Evolutionary conservation across 2,329 filamentous ascomycete genomes (phyloP).

Genomic region (Pestalotiopsis sp.): DNA sequence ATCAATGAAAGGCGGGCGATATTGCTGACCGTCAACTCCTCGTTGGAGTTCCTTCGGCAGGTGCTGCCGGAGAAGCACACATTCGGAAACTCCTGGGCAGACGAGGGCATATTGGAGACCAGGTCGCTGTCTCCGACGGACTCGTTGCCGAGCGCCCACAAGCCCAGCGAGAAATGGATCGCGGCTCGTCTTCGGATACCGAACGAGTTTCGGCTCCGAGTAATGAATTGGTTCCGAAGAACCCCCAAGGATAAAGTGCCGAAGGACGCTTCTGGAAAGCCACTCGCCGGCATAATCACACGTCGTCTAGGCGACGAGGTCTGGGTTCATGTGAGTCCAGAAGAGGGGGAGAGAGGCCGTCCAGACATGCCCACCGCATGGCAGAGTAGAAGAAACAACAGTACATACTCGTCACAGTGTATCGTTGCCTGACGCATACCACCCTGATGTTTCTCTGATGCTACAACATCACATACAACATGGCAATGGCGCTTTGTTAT

Average conservation of each 20-base stretch:
- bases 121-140: constrained; percentile 37
- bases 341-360: constrained; percentile 26
- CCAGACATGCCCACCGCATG: neutral
- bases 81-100: constrained; percentile 50
- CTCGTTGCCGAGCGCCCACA: constrained; percentile 48
- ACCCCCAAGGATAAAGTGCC: constrained; percentile 31
- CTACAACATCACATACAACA: neutral
- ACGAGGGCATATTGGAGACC: constrained; percentile 51
- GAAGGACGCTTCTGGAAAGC: constrained; percentile 37
- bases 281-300: constrained; percentile 32
- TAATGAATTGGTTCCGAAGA: constrained; percentile 43
- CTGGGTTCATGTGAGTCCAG: constrained; percentile 52
- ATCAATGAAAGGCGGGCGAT: constrained; percentile 63
- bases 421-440: neutral
- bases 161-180: constrained; percentile 58
- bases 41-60: constrained; percentile 60
- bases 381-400: neutral
- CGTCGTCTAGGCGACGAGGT: constrained; percentile 41
- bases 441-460: neutral
- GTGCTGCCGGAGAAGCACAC: constrained; percentile 49
- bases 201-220: constrained; percentile 54
- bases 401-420: constrained; percentile 1
- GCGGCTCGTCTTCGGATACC: constrained; percentile 57
- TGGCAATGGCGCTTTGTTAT: neutral
- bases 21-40: constrained; percentile 62